phyloP scores from a whole-genome alignment of 1,139 yeast genomes.

The Suhomyces taliae region DNA sequence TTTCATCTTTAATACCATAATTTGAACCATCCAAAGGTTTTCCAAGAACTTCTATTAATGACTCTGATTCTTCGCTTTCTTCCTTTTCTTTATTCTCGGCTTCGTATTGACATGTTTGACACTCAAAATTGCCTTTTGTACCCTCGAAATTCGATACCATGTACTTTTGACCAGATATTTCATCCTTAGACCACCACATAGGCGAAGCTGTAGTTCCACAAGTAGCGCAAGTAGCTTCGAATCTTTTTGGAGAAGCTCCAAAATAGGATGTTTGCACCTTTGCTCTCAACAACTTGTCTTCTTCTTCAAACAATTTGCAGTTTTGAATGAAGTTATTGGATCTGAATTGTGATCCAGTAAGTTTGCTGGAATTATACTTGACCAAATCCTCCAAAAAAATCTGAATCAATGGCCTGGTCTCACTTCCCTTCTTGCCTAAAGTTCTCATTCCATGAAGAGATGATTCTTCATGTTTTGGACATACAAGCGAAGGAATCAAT shows the following conservation, averaged over 20 bases:
- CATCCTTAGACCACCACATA: constrained; percentile 36
- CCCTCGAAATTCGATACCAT: constrained; percentile 9
- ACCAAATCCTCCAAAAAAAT: constrained; percentile 43
- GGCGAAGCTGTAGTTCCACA: constrained; percentile 37
- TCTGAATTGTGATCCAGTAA: constrained; percentile 35
- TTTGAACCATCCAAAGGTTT: constrained; percentile 35
- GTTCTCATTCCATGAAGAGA: constrained; percentile 23
- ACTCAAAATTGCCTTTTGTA: constrained; percentile 15
- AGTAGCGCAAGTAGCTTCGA: constrained; percentile 16
- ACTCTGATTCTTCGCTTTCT: constrained; percentile 13
- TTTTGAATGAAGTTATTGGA: constrained; percentile 32
- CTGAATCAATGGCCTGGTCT: constrained; percentile 37
- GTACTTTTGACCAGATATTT: constrained; percentile 1
- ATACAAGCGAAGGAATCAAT: constrained; percentile 42
- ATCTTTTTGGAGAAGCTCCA: constrained; percentile 6
- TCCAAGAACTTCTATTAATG: constrained; percentile 24
- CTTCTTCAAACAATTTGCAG: constrained; percentile 17
- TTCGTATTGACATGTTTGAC: constrained; percentile 37
- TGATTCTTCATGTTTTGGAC: constrained; percentile 37
- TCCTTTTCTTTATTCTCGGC: constrained; percentile 7
- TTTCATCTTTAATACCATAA: constrained; percentile 32
- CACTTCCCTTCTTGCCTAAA: constrained; percentile 36
- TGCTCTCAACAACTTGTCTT: constrained; percentile 12
- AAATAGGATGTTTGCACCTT: constrained; percentile 11
- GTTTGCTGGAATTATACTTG: constrained; percentile 19